Base-by-base conservation (phyloP, 768 basidiomycete genomes). In the Clavulina sp. region DNA sequence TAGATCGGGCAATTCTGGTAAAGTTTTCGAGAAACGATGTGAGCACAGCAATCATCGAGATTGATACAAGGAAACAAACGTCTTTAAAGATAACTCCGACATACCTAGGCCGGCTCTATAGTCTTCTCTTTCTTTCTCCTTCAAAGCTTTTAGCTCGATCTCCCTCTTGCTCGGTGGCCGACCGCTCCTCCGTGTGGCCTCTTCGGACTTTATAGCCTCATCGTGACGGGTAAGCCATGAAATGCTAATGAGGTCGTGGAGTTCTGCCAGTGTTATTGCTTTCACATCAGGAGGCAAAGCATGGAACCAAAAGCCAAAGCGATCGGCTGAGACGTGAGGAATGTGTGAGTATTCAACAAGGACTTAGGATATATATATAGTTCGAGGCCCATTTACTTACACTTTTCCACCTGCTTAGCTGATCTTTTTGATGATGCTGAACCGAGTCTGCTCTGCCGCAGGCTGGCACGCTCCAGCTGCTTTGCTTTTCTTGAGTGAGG, bases 401-500 rank as follows among this genome's bases (percentile, higher is more conserved):
- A 76, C 60, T 75, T 67, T 2, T 68, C 63, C 41, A 70, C 64
- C 41, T 79, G 69, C 60, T 77, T 81, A 60, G 78, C 72, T 3
- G 62, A 61, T 24, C 83, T 73, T 57, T 77, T 77, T 5, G 68
- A 68, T 5, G 73, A 66, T 3, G 74, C 68, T 52, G 73, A 73
- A 9, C 70, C 71, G 18, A 88, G 68, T 61, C 78, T 85, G 21
- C 70, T 70, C 58, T 83, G 84, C 55, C 86, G 73, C 34, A 83
- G 62, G 23, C 78, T 74, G 52, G 74, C 70, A 21, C 84, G 75
- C 16, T 73, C 69, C 13, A 86, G 69, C 60, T 87, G 84, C 9
- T 71, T 76, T 2, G 86, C 86, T 66, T 88, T 89, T 55, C 86
- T 73, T 21, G 86, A 89, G 44, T 80, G 70, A 3, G 86, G 86